Evolutionary conservation across 2,329 filamentous ascomycete species (phyloP), one percentile per base, ranked within the genome.

Genomic region (Hansfordia pulvinata): DNA sequence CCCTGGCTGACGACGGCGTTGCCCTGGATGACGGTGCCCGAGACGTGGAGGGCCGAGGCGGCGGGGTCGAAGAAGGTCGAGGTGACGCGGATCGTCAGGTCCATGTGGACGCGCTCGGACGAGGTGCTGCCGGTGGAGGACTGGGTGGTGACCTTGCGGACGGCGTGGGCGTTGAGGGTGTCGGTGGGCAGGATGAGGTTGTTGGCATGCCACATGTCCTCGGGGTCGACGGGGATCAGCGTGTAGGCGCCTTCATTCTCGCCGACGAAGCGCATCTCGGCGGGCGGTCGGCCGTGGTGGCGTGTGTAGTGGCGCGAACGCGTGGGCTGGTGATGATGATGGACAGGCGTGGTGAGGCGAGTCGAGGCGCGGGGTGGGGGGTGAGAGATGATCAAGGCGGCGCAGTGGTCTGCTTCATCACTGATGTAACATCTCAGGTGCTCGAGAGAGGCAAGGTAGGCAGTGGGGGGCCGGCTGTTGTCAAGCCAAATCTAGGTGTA

Each of bases 121-220:
- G 44, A 38, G 4, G 56, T 58, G 26, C 60, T 59, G 24, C 64
- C 64, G 1, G 56, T 60, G 29, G 45, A 54, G 3, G 54, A 53
- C 34, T 60, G 53, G 28, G 47, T 52, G 19, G 56, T 54, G 29
- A 72, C 63, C 37, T 71, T 72, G 36, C 69, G 64, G 27, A 66
- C 49, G 18, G 69, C 62, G 31, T 68, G 63, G 10, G 64, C 68
- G 33, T 59, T 57, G 37, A 74, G 52, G 24, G 63, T 41, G 38
- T 74, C 68, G 34, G 60, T 56, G 30, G 58, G 46, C 8, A 58
- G 50, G 39, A 74, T 69, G 33, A 74, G 56, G 49, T 73, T 73
- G 46, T 73, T 69, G 38, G 65, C 64, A 35, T 73, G 67, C 68
- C 68, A 73, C 61, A 58, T 56, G 33, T 60, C 56, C 32, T 60